Evolutionary conservation across 805 yeast genomes (phyloP), one percentile per base, ranked within the genome.

Genomic region (Cyberlindnera maclurae): DNA sequence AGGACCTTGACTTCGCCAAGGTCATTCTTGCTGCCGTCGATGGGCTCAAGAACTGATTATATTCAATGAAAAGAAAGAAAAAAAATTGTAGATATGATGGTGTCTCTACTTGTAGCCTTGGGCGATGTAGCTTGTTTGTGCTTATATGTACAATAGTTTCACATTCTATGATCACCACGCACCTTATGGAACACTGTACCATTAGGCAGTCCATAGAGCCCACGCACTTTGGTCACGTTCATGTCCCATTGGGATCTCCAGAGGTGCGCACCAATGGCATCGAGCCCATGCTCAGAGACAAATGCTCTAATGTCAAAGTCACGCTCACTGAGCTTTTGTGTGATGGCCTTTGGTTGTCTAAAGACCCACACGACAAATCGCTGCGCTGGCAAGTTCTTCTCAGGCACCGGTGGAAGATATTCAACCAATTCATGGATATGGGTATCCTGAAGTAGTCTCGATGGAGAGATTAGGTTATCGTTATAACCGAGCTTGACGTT

Each of bases 291-390:
- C 4, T 60, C 45, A 3, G 62, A 67, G 12, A 69, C 83, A 59
- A 87, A 89, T 6, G 55, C 51, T 57, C 97, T 76, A 45, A 90
- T 79, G 52, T 86, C 75, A 55, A 90, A 90, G 39, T 65, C 57
- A 46, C 79, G 61, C 27, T 57, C 53, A 13, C 55, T 35, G 3
- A 54, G 40, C 11, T 54, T 45, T 32, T 36, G 34, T 26, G 46
- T 15, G 13, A 56, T 49, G 26, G 36, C 34, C 18, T 58, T 29
- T 4, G 58, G 43, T 62, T 93, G 97, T 62, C 88, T 79, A 60
- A 87, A 82, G 4, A 88, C 94, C 96, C 97, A 89, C 31, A 86
- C 75, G 37, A 84, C 78, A 39, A 83, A 79, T 62, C 97, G 76
- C 60, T 90, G 96, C 26, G 68, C 68, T 31, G 85, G 87, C 4